Evolutionary conservation across 2,329 filamentous ascomycete genomes (phyloP), one percentile per base, ranked within the genome.

Genomic region (Chrysoporthe deuterocubensis): DNA sequence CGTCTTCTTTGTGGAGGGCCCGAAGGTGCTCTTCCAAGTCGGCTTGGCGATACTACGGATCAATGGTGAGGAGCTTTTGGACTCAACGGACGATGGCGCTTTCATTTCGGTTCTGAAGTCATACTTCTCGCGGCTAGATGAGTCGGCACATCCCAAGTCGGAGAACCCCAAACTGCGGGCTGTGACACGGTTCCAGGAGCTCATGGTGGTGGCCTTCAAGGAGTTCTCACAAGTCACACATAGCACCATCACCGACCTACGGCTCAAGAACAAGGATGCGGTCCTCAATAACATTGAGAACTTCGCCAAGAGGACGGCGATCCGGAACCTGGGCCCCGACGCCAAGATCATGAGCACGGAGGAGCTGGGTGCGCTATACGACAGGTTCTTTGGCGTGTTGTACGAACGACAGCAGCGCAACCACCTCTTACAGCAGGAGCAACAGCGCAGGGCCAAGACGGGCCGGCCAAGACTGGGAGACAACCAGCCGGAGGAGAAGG

Each of bases 141-240:
- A 98, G 80, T 97, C 94, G 3, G 96, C 96, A 2, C 95, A 99
- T 75, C 96, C 96, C 2, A 94, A 92, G 75, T 97, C 94, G 0
- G 94, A 97, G 76, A 99, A 98, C 71, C 90, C 94, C 3, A 99
- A 98, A 80, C 83, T 98, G 64, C 88, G 95, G 64, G 93, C 94
- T 0, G 96, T 99, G 65, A 99, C 96, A 6, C 89, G 93, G 59
- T 99, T 99, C 77, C 96, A 99, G 75, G 96, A 98, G 78, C 87
- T 99, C 67, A 98, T 99, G 94, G 96, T 99, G 3, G 96, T 98
- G 26, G 96, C 96, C 0, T 99, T 99, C 81, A 98, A 97, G 74
- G 96, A 99, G 76, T 99, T 99, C 76, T 92, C 95, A 0, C 93
- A 90, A 52, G 97, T 99, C 73, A 99, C 96, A 0, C 95, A 99